Conservation (phyloP, 2,329 filamentous ascomycete species). For the Venturia aucupariae region DNA sequence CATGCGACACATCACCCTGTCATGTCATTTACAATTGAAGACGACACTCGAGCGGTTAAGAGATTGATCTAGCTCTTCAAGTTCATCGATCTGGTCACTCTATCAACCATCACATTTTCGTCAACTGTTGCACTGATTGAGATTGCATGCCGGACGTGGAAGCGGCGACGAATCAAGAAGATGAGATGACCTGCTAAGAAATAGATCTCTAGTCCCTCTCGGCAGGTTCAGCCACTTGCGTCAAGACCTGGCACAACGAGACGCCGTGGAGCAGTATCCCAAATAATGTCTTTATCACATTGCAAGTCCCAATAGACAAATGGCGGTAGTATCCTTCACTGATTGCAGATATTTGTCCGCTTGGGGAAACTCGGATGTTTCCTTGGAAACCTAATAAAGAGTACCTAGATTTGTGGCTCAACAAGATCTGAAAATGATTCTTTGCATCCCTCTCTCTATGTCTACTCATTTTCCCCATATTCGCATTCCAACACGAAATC, state of each 20-base stretch:
- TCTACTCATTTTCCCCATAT: neutral
- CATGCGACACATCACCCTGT: neutral
- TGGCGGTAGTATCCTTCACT: too few relatives aligned
- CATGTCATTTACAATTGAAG: neutral
- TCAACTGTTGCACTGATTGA: neutral
- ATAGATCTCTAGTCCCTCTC: neutral
- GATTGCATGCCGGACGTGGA: neutral
- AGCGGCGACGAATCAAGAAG: neutral
- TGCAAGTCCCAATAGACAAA: too few relatives aligned
- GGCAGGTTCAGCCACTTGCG: neutral
- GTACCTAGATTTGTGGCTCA: too few relatives aligned
- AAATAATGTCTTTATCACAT: too few relatives aligned
- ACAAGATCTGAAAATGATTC: neutral
- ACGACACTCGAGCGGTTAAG: neutral
- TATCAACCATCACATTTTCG: neutral
- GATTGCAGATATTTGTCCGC: too few relatives aligned
- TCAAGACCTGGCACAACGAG: neutral
- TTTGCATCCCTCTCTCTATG: too few relatives aligned
- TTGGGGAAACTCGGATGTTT: too few relatives aligned
- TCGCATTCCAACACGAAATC: neutral
- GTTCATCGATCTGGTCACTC: neutral
- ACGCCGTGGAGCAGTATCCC: neutral
- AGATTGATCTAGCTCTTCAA: neutral
- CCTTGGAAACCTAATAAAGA: too few relatives aligned
- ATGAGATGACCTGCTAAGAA: neutral